These are phyloP conservation scores for Penicillium tannophilum DNA, from an alignment of 495 filamentous ascomycete species.

Conservation along the genomic window DNA sequence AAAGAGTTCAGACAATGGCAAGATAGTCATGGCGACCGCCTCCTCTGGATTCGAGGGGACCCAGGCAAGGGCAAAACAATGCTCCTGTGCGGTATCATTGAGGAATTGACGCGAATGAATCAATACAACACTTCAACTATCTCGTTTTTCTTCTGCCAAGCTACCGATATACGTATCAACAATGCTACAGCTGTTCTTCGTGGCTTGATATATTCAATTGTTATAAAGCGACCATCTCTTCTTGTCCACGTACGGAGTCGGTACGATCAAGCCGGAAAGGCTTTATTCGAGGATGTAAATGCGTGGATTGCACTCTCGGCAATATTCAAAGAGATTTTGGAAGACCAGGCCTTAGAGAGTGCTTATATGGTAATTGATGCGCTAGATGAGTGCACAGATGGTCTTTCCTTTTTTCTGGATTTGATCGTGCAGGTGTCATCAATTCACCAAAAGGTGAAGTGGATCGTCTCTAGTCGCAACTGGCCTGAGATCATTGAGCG, in stretches of 20 bases:
- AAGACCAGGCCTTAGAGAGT: neutral
- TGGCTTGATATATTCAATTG: slow-evolving; percentile 1
- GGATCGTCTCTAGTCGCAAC: slow-evolving; percentile 5
- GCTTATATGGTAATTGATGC: neutral
- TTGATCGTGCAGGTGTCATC: neutral
- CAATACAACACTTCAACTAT: neutral
- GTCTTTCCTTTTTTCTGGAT: neutral
- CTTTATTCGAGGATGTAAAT: slow-evolving; percentile 1
- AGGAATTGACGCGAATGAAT: neutral
- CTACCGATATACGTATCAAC: neutral
- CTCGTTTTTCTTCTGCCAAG: neutral
- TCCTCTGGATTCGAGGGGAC: slow-evolving; percentile 5
- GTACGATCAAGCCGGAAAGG: neutral
- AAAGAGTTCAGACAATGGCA: slow-evolving; percentile 4
- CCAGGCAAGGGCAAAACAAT: slow-evolving; percentile 3
- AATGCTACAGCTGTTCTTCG: neutral
- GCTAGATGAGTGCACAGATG: neutral
- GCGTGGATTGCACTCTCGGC: neutral
- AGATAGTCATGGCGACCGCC: neutral
- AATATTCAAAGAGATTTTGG: neutral
- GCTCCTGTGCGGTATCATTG: slow-evolving; percentile 4
- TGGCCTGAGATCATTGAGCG: slow-evolving; percentile 1
- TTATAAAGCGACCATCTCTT: neutral
- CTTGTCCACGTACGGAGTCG: neutral
- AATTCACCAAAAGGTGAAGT: neutral